Evolutionary conservation across 176 grass and related monocot species (phyloP).

Genomic region (Panicum miliaceum): DNA sequence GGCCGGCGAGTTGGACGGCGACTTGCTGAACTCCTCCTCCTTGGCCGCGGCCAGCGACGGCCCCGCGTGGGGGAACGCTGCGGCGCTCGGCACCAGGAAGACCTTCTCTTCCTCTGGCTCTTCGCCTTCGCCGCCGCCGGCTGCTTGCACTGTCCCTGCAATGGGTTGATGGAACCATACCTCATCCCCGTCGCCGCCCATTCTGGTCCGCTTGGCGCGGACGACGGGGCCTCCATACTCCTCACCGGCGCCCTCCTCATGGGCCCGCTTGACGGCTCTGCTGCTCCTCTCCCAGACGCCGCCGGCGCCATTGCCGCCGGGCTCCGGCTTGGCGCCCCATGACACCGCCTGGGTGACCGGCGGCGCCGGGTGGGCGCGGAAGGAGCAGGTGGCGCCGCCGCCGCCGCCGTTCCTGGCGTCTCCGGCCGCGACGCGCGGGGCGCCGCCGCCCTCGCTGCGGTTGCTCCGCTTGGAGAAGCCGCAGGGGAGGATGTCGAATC

Average conservation of each 20-base stretch:
- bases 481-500: constrained; percentile 74
- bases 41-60: constrained; percentile 55
- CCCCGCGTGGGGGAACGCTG: constrained; percentile 64
- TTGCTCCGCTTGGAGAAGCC: constrained; percentile 72
- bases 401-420: constrained; percentile 49
- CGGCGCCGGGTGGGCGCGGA: constrained; percentile 60
- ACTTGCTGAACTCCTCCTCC: constrained; percentile 70
- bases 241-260: constrained; percentile 54
- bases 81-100: constrained; percentile 73
- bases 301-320: constrained; percentile 29
- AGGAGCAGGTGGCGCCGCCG: constrained; percentile 50
- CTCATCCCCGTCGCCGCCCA: constrained; percentile 53
- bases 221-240: constrained; percentile 54
- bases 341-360: constrained; percentile 58
- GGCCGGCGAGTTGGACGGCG: constrained; percentile 78
- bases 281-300: constrained; percentile 50
- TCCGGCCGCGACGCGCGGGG: constrained; percentile 48
- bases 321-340: constrained; percentile 58
- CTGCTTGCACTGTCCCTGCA: constrained; percentile 49
- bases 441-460: constrained; percentile 40
- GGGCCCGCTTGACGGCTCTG: constrained; percentile 69
- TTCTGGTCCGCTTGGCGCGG: constrained; percentile 76
- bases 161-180: constrained; percentile 89
- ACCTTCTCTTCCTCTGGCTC: constrained; percentile 70
- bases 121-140: constrained; percentile 30